phyloP scores from a whole-genome alignment of 2,329 filamentous ascomycete species.

The Amylocarpus encephaloides region DNA sequence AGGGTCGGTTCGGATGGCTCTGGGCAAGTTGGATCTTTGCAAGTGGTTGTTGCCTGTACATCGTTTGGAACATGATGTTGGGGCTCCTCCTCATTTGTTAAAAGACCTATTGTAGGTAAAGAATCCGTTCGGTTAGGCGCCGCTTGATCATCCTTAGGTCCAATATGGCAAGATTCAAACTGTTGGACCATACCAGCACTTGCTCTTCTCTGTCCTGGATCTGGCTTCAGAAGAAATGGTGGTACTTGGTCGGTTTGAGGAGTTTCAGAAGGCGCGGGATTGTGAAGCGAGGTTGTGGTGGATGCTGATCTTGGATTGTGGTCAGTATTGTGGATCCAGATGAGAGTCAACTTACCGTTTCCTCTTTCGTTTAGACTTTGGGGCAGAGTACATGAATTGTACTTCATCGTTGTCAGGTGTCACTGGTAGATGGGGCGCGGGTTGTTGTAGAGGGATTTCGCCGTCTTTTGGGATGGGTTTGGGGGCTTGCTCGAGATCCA shows the following conservation, averaged over 20 bases:
- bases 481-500: too few relatives aligned
- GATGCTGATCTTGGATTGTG: too few relatives aligned
- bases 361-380: constrained; percentile 33
- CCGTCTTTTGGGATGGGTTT: too few relatives aligned
- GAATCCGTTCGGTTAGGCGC: constrained; percentile 9
- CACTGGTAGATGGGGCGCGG: neutral
- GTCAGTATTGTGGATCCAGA: too few relatives aligned
- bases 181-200: constrained; percentile 13
- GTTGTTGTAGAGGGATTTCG: too few relatives aligned
- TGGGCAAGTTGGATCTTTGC: too few relatives aligned
- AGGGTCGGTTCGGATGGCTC: too few relatives aligned
- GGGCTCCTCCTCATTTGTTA: neutral
- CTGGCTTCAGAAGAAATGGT: too few relatives aligned
- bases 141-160: constrained; percentile 3
- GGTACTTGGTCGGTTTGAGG: too few relatives aligned
- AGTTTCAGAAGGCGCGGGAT: too few relatives aligned
- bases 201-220: neutral
- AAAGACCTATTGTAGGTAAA: constrained; percentile 7
- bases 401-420: constrained; percentile 37
- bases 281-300: too few relatives aligned
- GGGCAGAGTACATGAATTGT: constrained; percentile 39
- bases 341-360: constrained; percentile 21
- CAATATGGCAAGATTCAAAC: constrained; percentile 15
- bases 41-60: too few relatives aligned
- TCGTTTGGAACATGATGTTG: neutral